These are phyloP conservation scores for Carpinus viminea DNA, from an alignment of 306 rosid species.

Conservation along the genomic window DNA sequence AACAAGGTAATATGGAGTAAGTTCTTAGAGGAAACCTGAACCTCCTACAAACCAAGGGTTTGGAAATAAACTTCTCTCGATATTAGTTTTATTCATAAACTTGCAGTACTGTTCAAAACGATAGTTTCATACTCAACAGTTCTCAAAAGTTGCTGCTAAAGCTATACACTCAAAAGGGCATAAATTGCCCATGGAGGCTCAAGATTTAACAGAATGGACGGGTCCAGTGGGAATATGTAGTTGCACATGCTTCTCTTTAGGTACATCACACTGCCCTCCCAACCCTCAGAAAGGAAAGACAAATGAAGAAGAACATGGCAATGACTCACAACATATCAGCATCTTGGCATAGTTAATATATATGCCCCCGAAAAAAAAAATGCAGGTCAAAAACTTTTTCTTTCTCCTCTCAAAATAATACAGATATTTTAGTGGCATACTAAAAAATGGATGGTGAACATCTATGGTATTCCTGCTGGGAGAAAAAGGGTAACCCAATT, in stretches of 20 bases:
- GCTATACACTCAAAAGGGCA: not conserved
- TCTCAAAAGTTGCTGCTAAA: not conserved
- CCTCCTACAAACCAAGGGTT: too few species aligned
- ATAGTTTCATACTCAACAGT: not conserved
- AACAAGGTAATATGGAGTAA: too few species aligned
- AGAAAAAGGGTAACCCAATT: not conserved
- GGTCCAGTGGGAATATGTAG: not conserved
- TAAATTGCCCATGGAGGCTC: not conserved
- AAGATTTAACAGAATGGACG: not conserved
- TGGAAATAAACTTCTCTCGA: not conserved
- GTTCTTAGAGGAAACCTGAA: too few species aligned
- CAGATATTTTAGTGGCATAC: not conserved
- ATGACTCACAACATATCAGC: not conserved
- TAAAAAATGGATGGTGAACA: not conserved
- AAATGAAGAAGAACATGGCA: not conserved
- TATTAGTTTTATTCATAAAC: not conserved
- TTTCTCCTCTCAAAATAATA: not conserved
- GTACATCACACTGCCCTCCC: constrained; percentile 1
- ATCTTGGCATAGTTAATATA: not conserved
- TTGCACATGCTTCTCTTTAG: not conserved
- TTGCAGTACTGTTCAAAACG: not conserved
- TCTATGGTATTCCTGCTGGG: not conserved
- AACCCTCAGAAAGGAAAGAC: not conserved
- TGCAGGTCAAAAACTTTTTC: not conserved
- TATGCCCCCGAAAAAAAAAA: too few species aligned